phyloP scores from a whole-genome alignment of 2,329 filamentous ascomycete genomes.

The Ceratocystiopsis brevicomis region DNA sequence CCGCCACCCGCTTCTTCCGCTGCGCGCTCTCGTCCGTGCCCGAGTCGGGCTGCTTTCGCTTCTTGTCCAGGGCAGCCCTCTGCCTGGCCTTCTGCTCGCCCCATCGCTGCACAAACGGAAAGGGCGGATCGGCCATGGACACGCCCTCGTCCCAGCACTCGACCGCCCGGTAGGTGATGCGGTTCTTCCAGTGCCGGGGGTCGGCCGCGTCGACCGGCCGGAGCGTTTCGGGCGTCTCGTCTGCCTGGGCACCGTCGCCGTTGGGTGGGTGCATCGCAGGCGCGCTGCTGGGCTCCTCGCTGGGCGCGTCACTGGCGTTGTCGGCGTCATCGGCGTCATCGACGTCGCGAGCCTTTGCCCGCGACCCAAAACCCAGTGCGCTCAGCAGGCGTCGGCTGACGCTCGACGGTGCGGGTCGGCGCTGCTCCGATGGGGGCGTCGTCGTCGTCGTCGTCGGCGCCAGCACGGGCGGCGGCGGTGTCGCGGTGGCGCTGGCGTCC shows the following conservation, averaged over 20 bases:
- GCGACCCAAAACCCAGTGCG: no score
- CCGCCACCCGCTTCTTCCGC: constrained; percentile 1
- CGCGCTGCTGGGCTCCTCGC: no score
- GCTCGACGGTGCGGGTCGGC: no score
- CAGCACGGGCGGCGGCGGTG: no score
- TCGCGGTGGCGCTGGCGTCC: no score
- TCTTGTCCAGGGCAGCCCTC: background rate
- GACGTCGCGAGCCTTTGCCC: no score
- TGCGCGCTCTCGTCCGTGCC: background rate
- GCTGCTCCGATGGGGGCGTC: no score
- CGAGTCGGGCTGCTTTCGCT: background rate
- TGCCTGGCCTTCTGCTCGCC: background rate
- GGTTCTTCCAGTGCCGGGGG: constrained; percentile 49
- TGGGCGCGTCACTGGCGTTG: no score
- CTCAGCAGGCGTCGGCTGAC: no score
- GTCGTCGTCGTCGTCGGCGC: no score
- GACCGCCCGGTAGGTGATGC: constrained; percentile 57
- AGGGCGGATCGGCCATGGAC: constrained; percentile 57
- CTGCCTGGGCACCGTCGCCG: background rate
- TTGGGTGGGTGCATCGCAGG: no score
- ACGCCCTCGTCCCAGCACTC: constrained; percentile 62
- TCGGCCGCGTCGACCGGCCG: background rate
- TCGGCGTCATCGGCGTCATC: no score
- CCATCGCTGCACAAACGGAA: constrained; percentile 62
- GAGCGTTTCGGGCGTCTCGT: background rate